Evolutionary conservation across 2,329 filamentous ascomycete genomes (phyloP).

Genomic region (Pezicula radicicola): DNA sequence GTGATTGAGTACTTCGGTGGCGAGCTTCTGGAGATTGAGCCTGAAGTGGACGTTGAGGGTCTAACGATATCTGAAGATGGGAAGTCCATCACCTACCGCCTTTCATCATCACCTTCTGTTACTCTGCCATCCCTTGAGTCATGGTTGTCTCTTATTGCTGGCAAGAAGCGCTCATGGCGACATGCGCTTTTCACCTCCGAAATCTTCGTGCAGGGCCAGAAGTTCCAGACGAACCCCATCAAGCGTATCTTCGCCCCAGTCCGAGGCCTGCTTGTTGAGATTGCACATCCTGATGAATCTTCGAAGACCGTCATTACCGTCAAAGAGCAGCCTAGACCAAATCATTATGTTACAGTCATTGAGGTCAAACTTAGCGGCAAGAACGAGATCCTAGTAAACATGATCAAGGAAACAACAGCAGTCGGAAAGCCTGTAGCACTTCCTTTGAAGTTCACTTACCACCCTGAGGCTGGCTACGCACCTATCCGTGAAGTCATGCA

Average conservation of each 20-base stretch:
- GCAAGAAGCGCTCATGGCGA: slow-evolving; percentile 83
- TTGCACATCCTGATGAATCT: slow-evolving; percentile 76
- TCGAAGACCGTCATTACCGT: slow-evolving; percentile 81
- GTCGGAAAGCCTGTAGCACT: slow-evolving; percentile 79
- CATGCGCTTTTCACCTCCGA: slow-evolving; percentile 93
- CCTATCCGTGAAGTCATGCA: slow-evolving; percentile 97
- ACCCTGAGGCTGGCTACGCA: slow-evolving; percentile 94
- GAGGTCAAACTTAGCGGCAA: slow-evolving; percentile 74
- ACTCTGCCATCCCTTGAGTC: slow-evolving; percentile 75
- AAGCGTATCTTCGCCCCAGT: slow-evolving; percentile 85
- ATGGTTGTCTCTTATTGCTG: slow-evolving; percentile 87
- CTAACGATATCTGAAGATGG: slow-evolving; percentile 76
- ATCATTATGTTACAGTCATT: slow-evolving; percentile 84
- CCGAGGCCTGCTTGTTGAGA: slow-evolving; percentile 85
- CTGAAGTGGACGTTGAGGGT: slow-evolving; percentile 78
- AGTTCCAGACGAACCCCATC: slow-evolving; percentile 96
- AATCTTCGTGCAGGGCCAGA: slow-evolving; percentile 90
- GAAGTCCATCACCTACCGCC: slow-evolving; percentile 73
- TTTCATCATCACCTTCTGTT: slow-evolving; percentile 72
- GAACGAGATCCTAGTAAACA: slow-evolving; percentile 80
- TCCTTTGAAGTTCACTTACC: slow-evolving; percentile 86
- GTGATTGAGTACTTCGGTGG: slow-evolving; percentile 94
- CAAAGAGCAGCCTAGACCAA: slow-evolving; percentile 81
- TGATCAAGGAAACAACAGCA: slow-evolving; percentile 91
- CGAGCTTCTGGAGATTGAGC: slow-evolving; percentile 69